Percentiles rank a stretch among this genome's conserved stretches.
Conservation (phyloP, 2,329 filamentous ascomycete species). For the Thielaviopsis musarum region DNA sequence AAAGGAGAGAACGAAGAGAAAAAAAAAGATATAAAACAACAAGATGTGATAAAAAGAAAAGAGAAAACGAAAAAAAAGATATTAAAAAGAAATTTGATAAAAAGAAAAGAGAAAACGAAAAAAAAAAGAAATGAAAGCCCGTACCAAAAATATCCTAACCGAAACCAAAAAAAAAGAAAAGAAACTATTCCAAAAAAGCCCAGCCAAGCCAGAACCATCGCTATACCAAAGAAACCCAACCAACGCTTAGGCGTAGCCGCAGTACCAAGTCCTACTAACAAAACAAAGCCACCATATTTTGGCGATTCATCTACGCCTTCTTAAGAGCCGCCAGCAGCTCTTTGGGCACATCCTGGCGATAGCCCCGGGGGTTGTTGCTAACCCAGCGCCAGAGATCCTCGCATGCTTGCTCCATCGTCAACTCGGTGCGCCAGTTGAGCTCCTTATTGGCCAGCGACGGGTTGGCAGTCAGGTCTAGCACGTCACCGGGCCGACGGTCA, state of each 20-base stretch:
- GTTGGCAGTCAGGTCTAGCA: constrained; percentile 88
- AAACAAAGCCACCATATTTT: background rate
- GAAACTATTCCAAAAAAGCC: background rate
- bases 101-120: too few relatives aligned
- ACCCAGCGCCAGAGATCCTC: constrained; percentile 95
- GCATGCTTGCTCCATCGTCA: constrained; percentile 83
- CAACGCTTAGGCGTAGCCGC: background rate
- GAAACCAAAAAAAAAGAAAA: background rate
- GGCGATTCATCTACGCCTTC: constrained; percentile 13
- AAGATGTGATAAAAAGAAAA: background rate
- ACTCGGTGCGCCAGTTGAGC: constrained; percentile 80
- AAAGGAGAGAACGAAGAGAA: too few relatives aligned
- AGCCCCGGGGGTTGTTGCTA: constrained; percentile 88
- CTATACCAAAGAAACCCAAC: background rate
- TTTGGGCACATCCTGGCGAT: constrained; percentile 77
- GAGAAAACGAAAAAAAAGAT: too few relatives aligned
- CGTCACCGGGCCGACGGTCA: constrained; percentile 68
- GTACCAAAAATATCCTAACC: background rate
- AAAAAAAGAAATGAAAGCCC: background rate
- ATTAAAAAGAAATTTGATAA: too few relatives aligned
- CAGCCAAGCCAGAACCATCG: background rate
- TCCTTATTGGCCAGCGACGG: constrained; percentile 74
- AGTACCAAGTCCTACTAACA: background rate
- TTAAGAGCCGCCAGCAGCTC: constrained; percentile 54
- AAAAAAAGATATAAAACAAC: background rate